Conservation (phyloP, 495 filamentous ascomycete genomes). For the Polyplosphaeria fusca region DNA sequence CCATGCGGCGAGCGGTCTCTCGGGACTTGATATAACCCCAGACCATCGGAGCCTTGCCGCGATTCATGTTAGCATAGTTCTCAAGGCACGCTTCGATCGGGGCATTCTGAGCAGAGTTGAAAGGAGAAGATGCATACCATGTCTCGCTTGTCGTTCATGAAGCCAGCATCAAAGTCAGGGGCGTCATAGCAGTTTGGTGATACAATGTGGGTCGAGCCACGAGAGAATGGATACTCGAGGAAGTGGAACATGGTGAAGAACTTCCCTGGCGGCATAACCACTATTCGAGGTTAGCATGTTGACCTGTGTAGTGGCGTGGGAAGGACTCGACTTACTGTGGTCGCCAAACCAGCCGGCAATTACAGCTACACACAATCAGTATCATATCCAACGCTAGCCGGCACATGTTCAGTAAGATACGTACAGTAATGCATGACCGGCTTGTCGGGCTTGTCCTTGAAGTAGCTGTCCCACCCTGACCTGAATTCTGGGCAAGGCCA, state of each 20-base stretch:
- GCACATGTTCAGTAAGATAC: too few relatives aligned
- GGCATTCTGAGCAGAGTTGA: too few relatives aligned
- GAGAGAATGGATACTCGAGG: conserved; percentile 78
- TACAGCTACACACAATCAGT: conserved; percentile 17
- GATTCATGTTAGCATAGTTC: too few relatives aligned
- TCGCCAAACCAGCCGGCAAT: conserved; percentile 43
- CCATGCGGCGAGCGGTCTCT: conserved; percentile 75
- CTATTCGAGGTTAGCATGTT: conserved; percentile 18
- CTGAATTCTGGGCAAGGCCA: conserved; percentile 58
- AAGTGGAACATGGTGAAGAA: conserved; percentile 91
- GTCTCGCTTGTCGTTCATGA: conserved; percentile 82
- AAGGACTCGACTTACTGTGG: background rate
- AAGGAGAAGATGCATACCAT: too few relatives aligned
- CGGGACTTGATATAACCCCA: conserved; percentile 87
- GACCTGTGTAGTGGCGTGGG: background rate
- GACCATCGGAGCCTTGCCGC: conserved; percentile 75
- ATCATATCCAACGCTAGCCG: background rate
- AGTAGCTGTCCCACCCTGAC: conserved; percentile 73
- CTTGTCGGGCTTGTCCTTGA: conserved; percentile 82
- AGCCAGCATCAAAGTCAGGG: conserved; percentile 79
- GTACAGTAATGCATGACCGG: conserved; percentile 69
- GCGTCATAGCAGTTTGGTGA: conserved; percentile 67
- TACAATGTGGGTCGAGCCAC: conserved; percentile 69
- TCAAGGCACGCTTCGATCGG: too few relatives aligned
- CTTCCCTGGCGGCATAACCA: conserved; percentile 62